phyloP scores from a whole-genome alignment of 768 basidiomycete species.

The Boletus subcaerulescens region DNA sequence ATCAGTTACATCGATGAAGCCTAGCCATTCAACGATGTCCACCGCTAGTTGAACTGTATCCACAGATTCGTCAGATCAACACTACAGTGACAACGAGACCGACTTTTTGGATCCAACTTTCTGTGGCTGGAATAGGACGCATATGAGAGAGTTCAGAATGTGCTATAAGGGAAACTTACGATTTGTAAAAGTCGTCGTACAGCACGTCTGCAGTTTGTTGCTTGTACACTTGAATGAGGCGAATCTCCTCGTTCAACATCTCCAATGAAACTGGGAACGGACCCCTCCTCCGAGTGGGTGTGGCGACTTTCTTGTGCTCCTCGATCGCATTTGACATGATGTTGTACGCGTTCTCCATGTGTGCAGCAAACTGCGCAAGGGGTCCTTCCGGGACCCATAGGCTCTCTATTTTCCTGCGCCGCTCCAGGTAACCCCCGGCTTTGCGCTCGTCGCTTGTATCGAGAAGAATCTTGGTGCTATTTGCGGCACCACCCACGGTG shows the following conservation, averaged over 20 bases:
- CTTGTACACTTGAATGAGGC: conserved; percentile 22
- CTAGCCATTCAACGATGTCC: conserved; percentile 21
- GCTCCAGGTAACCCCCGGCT: conserved; percentile 19
- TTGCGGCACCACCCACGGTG: conserved; percentile 26
- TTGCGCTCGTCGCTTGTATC: conserved; percentile 23
- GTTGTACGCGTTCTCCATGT: conserved; percentile 16
- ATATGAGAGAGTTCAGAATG: background rate
- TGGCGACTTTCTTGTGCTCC: conserved; percentile 13
- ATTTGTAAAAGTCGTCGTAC: conserved; percentile 21
- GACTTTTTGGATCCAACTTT: conserved; percentile 24
- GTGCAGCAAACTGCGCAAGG: conserved; percentile 18
- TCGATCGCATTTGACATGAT: conserved; percentile 24
- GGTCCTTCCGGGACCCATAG: conserved; percentile 19
- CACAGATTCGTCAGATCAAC: background rate
- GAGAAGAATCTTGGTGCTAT: conserved; percentile 23
- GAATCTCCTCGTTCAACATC: conserved; percentile 23
- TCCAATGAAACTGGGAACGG: conserved; percentile 23
- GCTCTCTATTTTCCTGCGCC: conserved; percentile 18
- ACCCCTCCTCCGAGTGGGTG: conserved; percentile 12
- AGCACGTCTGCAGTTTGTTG: conserved; percentile 9
- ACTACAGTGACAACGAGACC: background rate
- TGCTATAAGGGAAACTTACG: conserved; percentile 5
- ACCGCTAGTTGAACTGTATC: conserved; percentile 22
- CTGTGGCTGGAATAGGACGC: conserved; percentile 9
- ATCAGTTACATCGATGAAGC: conserved; percentile 24